phyloP scores from a whole-genome alignment of 108 stramenopile species.

The Fistulifera pelliculosa region DNA sequence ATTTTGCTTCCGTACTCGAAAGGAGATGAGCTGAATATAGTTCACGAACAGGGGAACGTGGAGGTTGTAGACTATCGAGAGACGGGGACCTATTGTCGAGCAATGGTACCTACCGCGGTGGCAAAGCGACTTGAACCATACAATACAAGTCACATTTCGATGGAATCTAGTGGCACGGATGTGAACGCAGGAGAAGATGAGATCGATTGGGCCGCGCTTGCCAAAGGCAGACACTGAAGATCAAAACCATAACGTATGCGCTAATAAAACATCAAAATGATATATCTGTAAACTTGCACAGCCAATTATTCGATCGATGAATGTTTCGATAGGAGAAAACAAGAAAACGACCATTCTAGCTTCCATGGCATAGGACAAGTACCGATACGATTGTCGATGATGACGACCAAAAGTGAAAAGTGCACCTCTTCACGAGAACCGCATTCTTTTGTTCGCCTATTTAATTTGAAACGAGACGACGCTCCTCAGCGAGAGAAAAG shows the following conservation, averaged over 20 bases:
- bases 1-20: slow-evolving; percentile 63
- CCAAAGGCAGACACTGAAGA: slow-evolving; percentile 44
- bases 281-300: no score
- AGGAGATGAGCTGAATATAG: slow-evolving; percentile 67
- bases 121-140: slow-evolving; percentile 66
- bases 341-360: no score
- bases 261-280: neutral
- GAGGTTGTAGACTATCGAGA: slow-evolving; percentile 72
- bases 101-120: slow-evolving; percentile 52
- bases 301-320: no score
- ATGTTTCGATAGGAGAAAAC: no score
- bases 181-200: slow-evolving; percentile 23
- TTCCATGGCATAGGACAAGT: no score
- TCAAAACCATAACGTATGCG: neutral
- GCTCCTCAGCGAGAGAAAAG: no score
- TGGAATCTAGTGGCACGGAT: neutral
- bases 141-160: slow-evolving; percentile 12
- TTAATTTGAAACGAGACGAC: no score
- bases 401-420: no score
- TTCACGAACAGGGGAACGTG: slow-evolving; percentile 77
- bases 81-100: slow-evolving; percentile 62
- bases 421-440: no score
- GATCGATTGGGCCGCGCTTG: slow-evolving; percentile 67
- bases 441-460: no score
- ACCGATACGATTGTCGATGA: no score